These are phyloP conservation scores for Hirsutella thompsonii DNA, from an alignment of 2,329 filamentous ascomycete species.

Conservation along the genomic window DNA sequence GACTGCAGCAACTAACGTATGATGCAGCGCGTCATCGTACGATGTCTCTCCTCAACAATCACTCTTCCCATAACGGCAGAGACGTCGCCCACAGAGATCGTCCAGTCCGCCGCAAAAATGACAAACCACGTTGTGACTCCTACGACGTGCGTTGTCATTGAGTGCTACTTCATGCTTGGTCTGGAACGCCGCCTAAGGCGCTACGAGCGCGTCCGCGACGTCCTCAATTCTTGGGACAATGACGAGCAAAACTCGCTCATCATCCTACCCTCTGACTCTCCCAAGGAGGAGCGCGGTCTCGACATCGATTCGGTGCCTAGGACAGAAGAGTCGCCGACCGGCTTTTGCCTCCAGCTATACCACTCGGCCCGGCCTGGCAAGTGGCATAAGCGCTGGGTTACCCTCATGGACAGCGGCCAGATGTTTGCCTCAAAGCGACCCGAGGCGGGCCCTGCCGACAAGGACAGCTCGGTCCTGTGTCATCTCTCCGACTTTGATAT, in stretches of 20 bases:
- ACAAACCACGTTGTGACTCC: slow-evolving; percentile 53
- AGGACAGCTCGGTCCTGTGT: slow-evolving; percentile 59
- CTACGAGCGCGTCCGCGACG: slow-evolving; percentile 76
- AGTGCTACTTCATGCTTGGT: slow-evolving; percentile 63
- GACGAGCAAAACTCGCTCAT: slow-evolving; percentile 66
- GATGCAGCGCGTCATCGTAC: slow-evolving; percentile 52
- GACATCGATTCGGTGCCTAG: slow-evolving; percentile 51
- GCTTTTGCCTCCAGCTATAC: slow-evolving; percentile 59
- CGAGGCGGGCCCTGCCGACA: slow-evolving; percentile 43
- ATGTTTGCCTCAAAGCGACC: slow-evolving; percentile 57
- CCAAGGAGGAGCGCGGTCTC: slow-evolving; percentile 46
- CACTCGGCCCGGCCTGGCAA: slow-evolving; percentile 72
- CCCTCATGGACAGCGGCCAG: slow-evolving; percentile 62
- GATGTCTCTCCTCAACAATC: slow-evolving; percentile 57
- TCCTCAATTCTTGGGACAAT: slow-evolving; percentile 86
- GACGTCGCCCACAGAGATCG: slow-evolving; percentile 62
- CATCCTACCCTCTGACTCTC: slow-evolving; percentile 46
- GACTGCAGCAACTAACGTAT: neutral
- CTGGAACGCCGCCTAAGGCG: slow-evolving; percentile 71
- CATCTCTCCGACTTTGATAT: slow-evolving; percentile 90
- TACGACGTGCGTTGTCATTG: slow-evolving; percentile 56
- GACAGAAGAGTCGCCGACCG: slow-evolving; percentile 44
- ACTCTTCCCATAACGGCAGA: slow-evolving; percentile 60
- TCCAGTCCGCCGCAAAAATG: slow-evolving; percentile 51
- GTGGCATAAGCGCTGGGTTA: slow-evolving; percentile 79